These are phyloP conservation scores for Avena atlantica DNA, from an alignment of 176 grass and related monocot species.

Conservation along the genomic window DNA sequence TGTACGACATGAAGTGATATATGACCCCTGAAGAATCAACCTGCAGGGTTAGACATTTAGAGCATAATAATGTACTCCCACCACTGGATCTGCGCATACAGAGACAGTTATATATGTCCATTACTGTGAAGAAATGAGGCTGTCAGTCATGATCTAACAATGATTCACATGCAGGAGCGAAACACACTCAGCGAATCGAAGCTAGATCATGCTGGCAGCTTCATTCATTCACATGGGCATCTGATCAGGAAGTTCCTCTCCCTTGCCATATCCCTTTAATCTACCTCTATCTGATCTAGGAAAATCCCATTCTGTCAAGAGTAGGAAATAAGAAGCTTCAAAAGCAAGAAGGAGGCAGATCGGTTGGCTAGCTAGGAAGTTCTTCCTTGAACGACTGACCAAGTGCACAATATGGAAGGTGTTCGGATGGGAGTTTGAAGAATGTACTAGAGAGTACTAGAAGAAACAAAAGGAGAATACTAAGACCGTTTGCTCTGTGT, in stretches of 20 bases:
- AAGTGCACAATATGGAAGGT: neutral
- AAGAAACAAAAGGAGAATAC: neutral
- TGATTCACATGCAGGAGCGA: slow-evolving; percentile 28
- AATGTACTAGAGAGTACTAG: neutral
- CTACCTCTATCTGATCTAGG: neutral
- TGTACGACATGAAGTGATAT: neutral
- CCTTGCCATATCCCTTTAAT: neutral
- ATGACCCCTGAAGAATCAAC: neutral
- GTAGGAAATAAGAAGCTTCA: neutral
- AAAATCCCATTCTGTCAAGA: neutral
- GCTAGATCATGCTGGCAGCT: slow-evolving; percentile 88
- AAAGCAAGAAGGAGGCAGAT: neutral
- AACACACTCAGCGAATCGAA: slow-evolving; percentile 32
- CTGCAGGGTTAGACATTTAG: neutral
- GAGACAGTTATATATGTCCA: neutral
- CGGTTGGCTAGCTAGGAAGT: no score
- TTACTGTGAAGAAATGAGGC: slow-evolving; percentile 57
- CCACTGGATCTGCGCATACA: neutral
- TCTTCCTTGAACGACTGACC: neutral
- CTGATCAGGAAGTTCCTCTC: neutral
- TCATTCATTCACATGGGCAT: slow-evolving; percentile 66
- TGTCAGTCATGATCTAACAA: slow-evolving; percentile 71
- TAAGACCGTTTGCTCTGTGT: neutral
- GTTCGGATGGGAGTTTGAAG: neutral
- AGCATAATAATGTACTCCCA: no score